These are phyloP conservation scores for Daldinia childiae DNA, from an alignment of 495 filamentous ascomycete species.

Conservation along the genomic window DNA sequence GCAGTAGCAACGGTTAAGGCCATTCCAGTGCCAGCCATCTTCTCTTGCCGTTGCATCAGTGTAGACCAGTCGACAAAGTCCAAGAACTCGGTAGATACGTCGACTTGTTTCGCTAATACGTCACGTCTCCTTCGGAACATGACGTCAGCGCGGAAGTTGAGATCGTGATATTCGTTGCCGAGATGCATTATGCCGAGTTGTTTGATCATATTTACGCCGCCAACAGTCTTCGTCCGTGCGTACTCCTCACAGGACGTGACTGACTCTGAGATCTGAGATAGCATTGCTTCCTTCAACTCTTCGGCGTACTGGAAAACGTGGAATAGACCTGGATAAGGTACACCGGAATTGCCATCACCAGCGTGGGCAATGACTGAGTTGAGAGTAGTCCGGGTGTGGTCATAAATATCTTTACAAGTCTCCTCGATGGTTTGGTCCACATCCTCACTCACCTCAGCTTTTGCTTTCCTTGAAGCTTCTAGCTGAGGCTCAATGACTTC, in stretches of 20 bases:
- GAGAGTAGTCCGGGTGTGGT: constrained; percentile 78
- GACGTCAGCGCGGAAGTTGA: constrained; percentile 85
- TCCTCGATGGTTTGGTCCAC: constrained; percentile 84
- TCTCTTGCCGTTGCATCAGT: constrained; percentile 90
- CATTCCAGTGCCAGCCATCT: constrained; percentile 90
- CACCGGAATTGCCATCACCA: constrained; percentile 79
- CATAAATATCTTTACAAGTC: constrained; percentile 84
- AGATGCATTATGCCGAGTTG: constrained; percentile 88
- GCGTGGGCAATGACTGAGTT: constrained; percentile 74
- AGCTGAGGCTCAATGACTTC: constrained; percentile 84
- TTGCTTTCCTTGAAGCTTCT: constrained; percentile 83
- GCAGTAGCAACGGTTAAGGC: constrained; percentile 92
- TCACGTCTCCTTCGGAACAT: constrained; percentile 91
- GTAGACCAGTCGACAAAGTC: constrained; percentile 91
- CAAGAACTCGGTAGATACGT: constrained; percentile 85
- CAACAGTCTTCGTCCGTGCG: constrained; percentile 78
- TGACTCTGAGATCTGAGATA: constrained; percentile 81
- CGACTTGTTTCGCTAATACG: constrained; percentile 80
- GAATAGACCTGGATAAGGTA: constrained; percentile 87
- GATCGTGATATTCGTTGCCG: constrained; percentile 81
- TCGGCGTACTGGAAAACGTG: constrained; percentile 91
- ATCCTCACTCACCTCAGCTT: constrained; percentile 80
- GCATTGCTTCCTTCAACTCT: constrained; percentile 89
- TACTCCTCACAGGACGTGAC: constrained; percentile 84
- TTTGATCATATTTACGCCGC: constrained; percentile 88